Evolutionary conservation across 2,329 filamentous ascomycete species (phyloP).

Genomic region (Hypoxylon sp.): DNA sequence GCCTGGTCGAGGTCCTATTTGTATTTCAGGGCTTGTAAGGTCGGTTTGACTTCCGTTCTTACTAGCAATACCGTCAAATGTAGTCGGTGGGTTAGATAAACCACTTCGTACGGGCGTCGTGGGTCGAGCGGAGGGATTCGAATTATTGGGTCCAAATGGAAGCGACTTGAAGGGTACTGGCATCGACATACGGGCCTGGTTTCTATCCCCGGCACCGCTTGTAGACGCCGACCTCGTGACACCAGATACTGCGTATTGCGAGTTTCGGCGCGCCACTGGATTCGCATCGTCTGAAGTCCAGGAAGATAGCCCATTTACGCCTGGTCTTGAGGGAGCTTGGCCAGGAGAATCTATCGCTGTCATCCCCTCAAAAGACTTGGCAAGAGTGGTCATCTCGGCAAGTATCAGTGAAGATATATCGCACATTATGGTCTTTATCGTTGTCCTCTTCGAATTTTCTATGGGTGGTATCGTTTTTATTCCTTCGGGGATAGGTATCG

Average conservation of each 20-base stretch:
- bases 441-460: conserved; percentile 76
- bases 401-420: conserved; percentile 78
- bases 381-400: conserved; percentile 78
- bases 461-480: conserved; percentile 75
- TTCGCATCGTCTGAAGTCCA: conserved; percentile 55
- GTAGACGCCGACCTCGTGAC: conserved; percentile 63
- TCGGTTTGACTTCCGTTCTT: conserved; percentile 46
- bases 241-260: conserved; percentile 59
- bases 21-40: conserved; percentile 54
- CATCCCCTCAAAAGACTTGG: conserved; percentile 75
- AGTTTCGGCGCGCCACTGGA: conserved; percentile 59
- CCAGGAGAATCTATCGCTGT: conserved; percentile 81
- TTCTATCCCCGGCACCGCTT: conserved; percentile 63
- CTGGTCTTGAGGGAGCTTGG: conserved; percentile 53
- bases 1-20: conserved; percentile 48
- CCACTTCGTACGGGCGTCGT: conserved; percentile 61
- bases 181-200: conserved; percentile 81
- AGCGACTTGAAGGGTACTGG: conserved; percentile 65
- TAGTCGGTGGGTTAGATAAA: conserved; percentile 58
- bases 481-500: conserved; percentile 69
- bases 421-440: conserved; percentile 82
- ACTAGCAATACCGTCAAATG: conserved; percentile 57
- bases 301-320: conserved; percentile 50
- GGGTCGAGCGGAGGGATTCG: conserved; percentile 56
- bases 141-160: conserved; percentile 54